phyloP scores from a whole-genome alignment of 2,329 filamentous ascomycete genomes.

The Niveomyces coronatus region DNA sequence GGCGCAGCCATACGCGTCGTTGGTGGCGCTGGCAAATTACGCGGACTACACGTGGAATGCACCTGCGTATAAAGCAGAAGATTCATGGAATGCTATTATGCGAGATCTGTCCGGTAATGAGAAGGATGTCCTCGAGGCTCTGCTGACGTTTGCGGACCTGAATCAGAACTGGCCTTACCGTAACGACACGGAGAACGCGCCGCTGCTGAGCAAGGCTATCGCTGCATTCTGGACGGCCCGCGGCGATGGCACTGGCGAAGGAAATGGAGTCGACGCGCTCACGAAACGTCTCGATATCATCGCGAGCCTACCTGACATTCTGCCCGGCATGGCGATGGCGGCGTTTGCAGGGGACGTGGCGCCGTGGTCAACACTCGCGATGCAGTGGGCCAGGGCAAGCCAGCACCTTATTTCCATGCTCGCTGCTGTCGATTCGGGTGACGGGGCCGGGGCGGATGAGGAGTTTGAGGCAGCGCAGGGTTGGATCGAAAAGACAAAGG shows the following conservation, averaged over 20 bases:
- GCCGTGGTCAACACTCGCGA: constrained; percentile 9
- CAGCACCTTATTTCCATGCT: constrained; percentile 10
- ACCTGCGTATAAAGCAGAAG: constrained; percentile 5
- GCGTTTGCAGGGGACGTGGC: constrained; percentile 9
- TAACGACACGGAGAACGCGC: constrained; percentile 8
- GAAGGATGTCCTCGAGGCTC: constrained; percentile 1
- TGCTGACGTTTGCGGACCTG: constrained; percentile 9
- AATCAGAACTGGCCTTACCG: constrained; percentile 13
- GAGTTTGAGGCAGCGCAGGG: constrained; percentile 8
- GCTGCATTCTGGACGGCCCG: constrained; percentile 10
- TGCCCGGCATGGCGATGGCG: constrained; percentile 11
- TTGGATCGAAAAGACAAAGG: constrained; percentile 9
- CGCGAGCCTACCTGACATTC: constrained; percentile 2
- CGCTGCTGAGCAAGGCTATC: constrained; percentile 10
- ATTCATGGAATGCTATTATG: constrained; percentile 7
- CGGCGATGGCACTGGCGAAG: neutral
- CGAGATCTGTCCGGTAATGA: constrained; percentile 10
- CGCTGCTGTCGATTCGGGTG: constrained; percentile 8
- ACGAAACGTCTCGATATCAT: constrained; percentile 5
- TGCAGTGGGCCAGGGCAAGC: constrained; percentile 12
- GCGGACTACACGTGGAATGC: constrained; percentile 12
- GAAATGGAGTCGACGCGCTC: constrained; percentile 4
- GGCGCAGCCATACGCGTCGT: constrained; percentile 12
- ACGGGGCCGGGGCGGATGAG: constrained; percentile 4
- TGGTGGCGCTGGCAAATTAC: constrained; percentile 12